phyloP scores from a whole-genome alignment of 2,329 filamentous ascomycete genomes.

The Pseudogymnoascus sp. region DNA sequence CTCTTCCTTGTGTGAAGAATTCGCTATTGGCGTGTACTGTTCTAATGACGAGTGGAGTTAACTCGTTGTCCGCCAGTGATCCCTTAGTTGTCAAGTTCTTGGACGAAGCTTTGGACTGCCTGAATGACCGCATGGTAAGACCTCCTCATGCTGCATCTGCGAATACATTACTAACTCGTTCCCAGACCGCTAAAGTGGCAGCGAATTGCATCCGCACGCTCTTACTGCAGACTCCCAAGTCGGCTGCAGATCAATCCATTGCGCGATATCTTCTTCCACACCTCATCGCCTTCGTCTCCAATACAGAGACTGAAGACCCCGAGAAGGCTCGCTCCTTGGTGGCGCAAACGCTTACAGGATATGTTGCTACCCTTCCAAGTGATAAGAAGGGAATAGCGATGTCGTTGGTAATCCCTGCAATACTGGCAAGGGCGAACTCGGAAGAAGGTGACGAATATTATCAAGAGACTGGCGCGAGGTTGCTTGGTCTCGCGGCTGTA shows the following conservation, averaged over 20 bases:
- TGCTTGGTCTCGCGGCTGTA: slow-evolving; percentile 73
- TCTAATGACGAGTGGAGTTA: slow-evolving; percentile 72
- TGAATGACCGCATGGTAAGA: slow-evolving; percentile 64
- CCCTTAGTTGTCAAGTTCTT: slow-evolving; percentile 67
- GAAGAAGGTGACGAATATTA: slow-evolving; percentile 50
- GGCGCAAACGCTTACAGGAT: slow-evolving; percentile 67
- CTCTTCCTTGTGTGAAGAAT: slow-evolving; percentile 86
- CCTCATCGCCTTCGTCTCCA: slow-evolving; percentile 66
- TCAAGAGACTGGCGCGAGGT: slow-evolving; percentile 62
- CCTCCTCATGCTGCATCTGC: slow-evolving; percentile 13
- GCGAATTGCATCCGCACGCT: slow-evolving; percentile 84
- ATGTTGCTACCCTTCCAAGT: slow-evolving; percentile 44
- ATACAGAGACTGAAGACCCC: slow-evolving; percentile 66
- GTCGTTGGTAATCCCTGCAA: slow-evolving; percentile 66
- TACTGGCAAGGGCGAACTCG: slow-evolving; percentile 63
- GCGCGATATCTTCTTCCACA: slow-evolving; percentile 67
- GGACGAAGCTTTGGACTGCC: slow-evolving; percentile 75
- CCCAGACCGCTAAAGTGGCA: slow-evolving; percentile 74
- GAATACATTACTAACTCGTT: slow-evolving; percentile 3
- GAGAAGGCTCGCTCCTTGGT: slow-evolving; percentile 65
- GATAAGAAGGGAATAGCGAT: slow-evolving; percentile 52
- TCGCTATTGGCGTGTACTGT: slow-evolving; percentile 82
- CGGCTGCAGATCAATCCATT: slow-evolving; percentile 63
- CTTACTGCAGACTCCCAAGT: slow-evolving; percentile 56
- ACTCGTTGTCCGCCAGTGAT: slow-evolving; percentile 66